Evolutionary conservation across 352 stramenopile genomes (phyloP).

Genomic region (Pythium chondricola): DNA sequence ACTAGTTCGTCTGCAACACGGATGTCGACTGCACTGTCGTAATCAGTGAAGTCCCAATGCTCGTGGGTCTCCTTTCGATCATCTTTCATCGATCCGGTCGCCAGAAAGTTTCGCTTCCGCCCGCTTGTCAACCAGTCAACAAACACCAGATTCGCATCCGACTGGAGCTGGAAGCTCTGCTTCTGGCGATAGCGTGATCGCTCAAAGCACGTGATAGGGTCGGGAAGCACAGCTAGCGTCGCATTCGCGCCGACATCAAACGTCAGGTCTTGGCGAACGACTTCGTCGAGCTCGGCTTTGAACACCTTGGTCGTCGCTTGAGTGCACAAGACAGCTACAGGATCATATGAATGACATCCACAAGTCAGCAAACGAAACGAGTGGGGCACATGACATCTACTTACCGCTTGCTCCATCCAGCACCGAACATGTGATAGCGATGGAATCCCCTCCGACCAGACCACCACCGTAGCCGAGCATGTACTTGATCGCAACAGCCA

Average conservation of each 20-base stretch:
- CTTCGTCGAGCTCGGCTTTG: constrained; percentile 44
- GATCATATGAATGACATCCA: constrained; percentile 1
- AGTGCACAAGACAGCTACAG: constrained; percentile 45
- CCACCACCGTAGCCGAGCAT: constrained; percentile 80
- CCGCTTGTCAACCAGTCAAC: constrained; percentile 84
- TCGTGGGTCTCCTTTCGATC: constrained; percentile 63
- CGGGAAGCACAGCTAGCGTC: constrained; percentile 68
- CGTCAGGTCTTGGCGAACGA: constrained; percentile 48
- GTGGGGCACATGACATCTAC: background rate
- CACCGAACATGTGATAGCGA: constrained; percentile 56
- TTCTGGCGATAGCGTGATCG: constrained; percentile 58
- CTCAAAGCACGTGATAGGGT: constrained; percentile 81
- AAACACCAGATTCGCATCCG: constrained; percentile 58
- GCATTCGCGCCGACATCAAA: constrained; percentile 42
- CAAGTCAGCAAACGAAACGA: constrained; percentile 1
- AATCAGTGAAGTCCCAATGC: constrained; percentile 76
- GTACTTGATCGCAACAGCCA: constrained; percentile 35
- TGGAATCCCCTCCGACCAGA: constrained; percentile 67
- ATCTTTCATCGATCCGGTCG: constrained; percentile 47
- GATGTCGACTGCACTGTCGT: constrained; percentile 59
- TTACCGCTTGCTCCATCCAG: constrained; percentile 39
- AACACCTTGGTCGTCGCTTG: constrained; percentile 88
- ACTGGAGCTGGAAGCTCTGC: constrained; percentile 49
- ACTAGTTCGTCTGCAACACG: constrained; percentile 45
- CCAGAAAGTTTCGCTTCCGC: constrained; percentile 73